Evolutionary conservation across 1,284 basidiomycete genomes (phyloP).

Genomic region (Ganoderma boninense): DNA sequence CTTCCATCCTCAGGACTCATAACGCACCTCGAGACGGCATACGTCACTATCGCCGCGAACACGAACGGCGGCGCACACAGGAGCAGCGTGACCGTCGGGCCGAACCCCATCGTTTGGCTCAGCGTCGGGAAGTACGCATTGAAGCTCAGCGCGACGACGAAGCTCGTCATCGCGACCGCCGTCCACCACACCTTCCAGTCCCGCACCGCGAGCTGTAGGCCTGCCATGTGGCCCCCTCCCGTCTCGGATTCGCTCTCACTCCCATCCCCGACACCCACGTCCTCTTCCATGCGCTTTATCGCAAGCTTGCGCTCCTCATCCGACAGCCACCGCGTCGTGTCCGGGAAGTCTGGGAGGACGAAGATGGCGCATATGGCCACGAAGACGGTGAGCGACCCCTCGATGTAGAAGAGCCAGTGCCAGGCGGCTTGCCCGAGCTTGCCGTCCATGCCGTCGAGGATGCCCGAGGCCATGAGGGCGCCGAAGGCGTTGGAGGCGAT

Average conservation of each 20-base stretch:
- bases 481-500: slow-evolving; percentile 88
- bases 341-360: slow-evolving; percentile 82
- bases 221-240: slow-evolving; percentile 45
- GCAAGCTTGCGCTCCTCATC: slow-evolving; percentile 72
- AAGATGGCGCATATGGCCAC: slow-evolving; percentile 69
- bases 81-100: slow-evolving; percentile 67
- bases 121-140: slow-evolving; percentile 81
- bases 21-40: slow-evolving; percentile 56
- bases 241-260: slow-evolving; percentile 43
- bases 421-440: slow-evolving; percentile 77
- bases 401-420: slow-evolving; percentile 80
- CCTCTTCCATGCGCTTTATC: slow-evolving; percentile 75
- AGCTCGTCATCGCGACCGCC: slow-evolving; percentile 57
- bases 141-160: slow-evolving; percentile 73
- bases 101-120: slow-evolving; percentile 73
- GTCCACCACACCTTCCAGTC: slow-evolving; percentile 83
- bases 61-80: slow-evolving; percentile 83
- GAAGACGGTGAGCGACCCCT: slow-evolving; percentile 70
- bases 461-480: slow-evolving; percentile 77
- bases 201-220: slow-evolving; percentile 64
- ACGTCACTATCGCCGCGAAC: slow-evolving; percentile 66
- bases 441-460: slow-evolving; percentile 75
- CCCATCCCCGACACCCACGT: slow-evolving; percentile 61
- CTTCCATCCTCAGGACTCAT: neutral
- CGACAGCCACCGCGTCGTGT: slow-evolving; percentile 64